Base-by-base conservation (phyloP, 1,284 basidiomycete genomes). In the Hemileia vastatrix region DNA sequence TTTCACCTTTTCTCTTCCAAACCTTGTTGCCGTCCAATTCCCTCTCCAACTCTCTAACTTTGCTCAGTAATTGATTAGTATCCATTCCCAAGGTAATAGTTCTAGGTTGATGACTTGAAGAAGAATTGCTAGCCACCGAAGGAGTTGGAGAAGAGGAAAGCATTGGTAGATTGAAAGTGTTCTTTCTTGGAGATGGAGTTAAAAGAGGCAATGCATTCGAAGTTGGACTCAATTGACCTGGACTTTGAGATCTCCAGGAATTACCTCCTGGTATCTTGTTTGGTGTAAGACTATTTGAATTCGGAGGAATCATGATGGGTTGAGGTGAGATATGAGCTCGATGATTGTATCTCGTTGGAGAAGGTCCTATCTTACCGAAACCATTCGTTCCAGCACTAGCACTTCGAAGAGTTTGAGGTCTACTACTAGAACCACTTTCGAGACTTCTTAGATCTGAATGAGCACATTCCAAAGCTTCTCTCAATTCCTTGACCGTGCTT, bases 21-120 rank as follows among this genome's bases (percentile, higher is more conserved):
- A 58, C 55, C 18, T 60, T 62, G 21, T 63, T 67, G 27, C 64
- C 55, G 36, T 54, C 52, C 4, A 71, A 63, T 54, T 68, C 66
- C 21, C 55, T 48, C 33, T 71, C 70, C 11, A 71, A 67, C 48
- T 67, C 66, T 8, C 70, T 67, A 3, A 71, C 65, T 15, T 65
- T 62, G 1, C 48, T 32, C 2, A 68, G 59, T 19, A 71, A 65
- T 58, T 66, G 59, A 1, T 62, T 54, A 2, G 64, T 57, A 44
- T 70, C 69, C 70, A 71, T 71, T 23, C 70, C 70, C 0, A 71
- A 57, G 23, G 68, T 69, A 43, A 71, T 69, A 27, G 70, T 70
- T n/a, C 70, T 65, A 49, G 68, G 69, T 36, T 64, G 45, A 48
- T 51, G 44, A 3, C 56, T 48, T n/a, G 2, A 43, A 33, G 19